Conservation (phyloP, 257 asterid genomes). For the Haberlea rhodopensis region DNA sequence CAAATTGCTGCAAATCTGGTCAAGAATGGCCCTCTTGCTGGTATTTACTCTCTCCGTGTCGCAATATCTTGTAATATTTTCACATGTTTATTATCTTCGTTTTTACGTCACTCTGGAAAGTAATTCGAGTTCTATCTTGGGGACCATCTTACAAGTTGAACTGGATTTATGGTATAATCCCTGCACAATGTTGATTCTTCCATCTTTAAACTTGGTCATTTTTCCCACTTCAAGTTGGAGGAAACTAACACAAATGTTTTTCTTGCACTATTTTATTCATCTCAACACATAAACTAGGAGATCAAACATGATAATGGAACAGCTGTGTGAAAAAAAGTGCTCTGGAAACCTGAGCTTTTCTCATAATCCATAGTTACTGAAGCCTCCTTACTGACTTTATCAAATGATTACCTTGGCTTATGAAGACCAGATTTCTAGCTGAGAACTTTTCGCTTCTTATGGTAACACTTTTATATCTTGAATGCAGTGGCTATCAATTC, state of each 20-base stretch:
- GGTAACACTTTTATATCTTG: slow-evolving; percentile 3
- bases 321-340: no score
- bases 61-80: neutral
- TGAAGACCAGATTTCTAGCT: neutral
- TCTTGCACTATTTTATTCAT: no score
- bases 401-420: neutral
- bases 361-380: neutral
- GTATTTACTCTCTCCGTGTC: slow-evolving; percentile 35
- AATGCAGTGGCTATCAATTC: slow-evolving; percentile 88
- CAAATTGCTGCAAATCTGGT: slow-evolving; percentile 93
- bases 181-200: no score
- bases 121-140: neutral
- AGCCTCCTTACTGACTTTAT: neutral
- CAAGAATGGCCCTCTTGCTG: slow-evolving; percentile 89
- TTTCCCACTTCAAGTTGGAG: no score
- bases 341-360: neutral
- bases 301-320: no score
- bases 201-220: no score
- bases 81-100: no score
- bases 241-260: no score
- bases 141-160: no score
- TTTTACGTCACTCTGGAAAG: neutral
- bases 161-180: no score
- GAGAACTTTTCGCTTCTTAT: neutral
- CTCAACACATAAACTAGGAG: no score